A percentile compares a stretch with the other conserved stretches of the same genome.
These are phyloP conservation scores for Pleurotus salmoneostramineus DNA, from an alignment of 768 basidiomycete genomes.

Conservation along the genomic window DNA sequence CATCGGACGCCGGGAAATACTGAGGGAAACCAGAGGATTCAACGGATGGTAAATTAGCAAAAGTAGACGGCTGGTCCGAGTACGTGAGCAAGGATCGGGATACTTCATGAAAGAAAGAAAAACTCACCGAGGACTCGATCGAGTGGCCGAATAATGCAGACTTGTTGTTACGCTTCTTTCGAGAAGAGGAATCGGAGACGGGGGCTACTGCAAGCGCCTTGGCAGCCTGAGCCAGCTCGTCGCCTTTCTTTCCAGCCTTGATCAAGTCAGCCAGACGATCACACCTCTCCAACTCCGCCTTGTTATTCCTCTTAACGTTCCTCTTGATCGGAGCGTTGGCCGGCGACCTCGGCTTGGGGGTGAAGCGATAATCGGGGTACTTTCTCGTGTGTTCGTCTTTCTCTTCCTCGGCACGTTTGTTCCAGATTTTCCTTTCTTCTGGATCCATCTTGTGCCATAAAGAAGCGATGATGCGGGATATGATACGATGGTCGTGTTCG, in stretches of 20 bases:
- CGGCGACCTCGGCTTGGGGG: conserved; percentile 23
- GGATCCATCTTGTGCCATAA: conserved; percentile 2
- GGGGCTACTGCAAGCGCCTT: conserved; percentile 20
- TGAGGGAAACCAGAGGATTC: not conserved
- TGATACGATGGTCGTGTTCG: conserved; percentile 5
- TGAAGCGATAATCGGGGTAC: conserved; percentile 8
- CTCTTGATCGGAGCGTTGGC: conserved; percentile 42
- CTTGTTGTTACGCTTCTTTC: too few relatives aligned
- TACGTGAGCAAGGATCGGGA: too few relatives aligned
- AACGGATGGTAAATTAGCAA: not conserved
- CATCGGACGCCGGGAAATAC: too few relatives aligned
- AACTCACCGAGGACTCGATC: too few relatives aligned
- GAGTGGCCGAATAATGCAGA: too few relatives aligned
- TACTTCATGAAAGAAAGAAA: too few relatives aligned
- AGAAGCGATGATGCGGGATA: conserved; percentile 5
- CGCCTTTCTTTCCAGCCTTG: conserved; percentile 45
- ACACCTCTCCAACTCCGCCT: conserved; percentile 43
- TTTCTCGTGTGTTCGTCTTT: not conserved
- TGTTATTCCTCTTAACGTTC: conserved; percentile 50
- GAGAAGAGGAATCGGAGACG: too few relatives aligned
- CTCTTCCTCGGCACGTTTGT: not conserved
- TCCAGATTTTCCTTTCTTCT: conserved; percentile 1
- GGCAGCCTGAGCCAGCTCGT: conserved; percentile 43
- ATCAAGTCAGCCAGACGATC: conserved; percentile 47
- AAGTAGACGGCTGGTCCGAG: not conserved